phyloP scores from a whole-genome alignment of 2,329 filamentous ascomycete genomes.

The Trichoderma citrinoviride region DNA sequence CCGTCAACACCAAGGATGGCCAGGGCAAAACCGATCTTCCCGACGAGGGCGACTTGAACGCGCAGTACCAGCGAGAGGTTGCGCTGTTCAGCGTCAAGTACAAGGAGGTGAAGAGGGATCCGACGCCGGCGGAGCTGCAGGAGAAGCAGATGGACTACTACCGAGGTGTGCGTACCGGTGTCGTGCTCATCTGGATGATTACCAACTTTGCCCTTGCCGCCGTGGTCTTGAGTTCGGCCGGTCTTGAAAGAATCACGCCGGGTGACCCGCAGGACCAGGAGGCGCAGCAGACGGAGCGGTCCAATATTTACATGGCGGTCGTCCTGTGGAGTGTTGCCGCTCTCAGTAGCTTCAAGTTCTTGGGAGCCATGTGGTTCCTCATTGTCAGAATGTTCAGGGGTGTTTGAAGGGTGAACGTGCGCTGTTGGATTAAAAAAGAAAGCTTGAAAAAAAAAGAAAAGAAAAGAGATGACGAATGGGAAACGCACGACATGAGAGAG shows the following conservation, averaged over 20 bases:
- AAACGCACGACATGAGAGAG: neutral
- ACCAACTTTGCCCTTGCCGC: slow-evolving; percentile 87
- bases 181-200: slow-evolving; percentile 95
- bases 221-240: slow-evolving; percentile 81
- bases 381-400: slow-evolving; percentile 81
- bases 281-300: slow-evolving; percentile 52
- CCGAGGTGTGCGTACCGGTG: slow-evolving; percentile 87
- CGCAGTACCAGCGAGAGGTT: slow-evolving; percentile 87
- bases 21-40: slow-evolving; percentile 90
- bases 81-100: slow-evolving; percentile 70
- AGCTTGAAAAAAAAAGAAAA: neutral
- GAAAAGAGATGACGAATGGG: neutral
- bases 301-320: slow-evolving; percentile 80
- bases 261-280: slow-evolving; percentile 38
- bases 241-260: slow-evolving; percentile 65
- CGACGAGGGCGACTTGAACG: slow-evolving; percentile 91
- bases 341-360: slow-evolving; percentile 79
- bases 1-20: slow-evolving; percentile 85
- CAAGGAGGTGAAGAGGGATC: slow-evolving; percentile 65
- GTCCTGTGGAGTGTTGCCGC: slow-evolving; percentile 87
- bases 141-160: slow-evolving; percentile 98
- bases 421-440: no score
- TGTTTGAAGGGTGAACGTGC: slow-evolving; percentile 43
- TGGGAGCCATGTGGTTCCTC: slow-evolving; percentile 89
- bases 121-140: slow-evolving; percentile 53